Base-by-base conservation (phyloP, 768 basidiomycete genomes). In the Cubamyces lactineus region DNA sequence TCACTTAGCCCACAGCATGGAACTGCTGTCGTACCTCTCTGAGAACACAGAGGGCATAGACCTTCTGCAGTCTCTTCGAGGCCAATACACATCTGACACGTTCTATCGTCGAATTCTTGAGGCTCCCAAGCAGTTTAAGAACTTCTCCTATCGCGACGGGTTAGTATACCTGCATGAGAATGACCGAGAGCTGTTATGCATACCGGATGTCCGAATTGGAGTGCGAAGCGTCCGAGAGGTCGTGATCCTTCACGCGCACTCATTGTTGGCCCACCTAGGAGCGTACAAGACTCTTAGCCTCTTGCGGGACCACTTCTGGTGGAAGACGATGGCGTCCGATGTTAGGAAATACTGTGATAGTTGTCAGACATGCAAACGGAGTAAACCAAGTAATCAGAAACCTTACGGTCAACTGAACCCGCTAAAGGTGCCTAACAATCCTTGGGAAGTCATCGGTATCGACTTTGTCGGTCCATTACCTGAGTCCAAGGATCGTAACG, bases 381-480 rank as follows among this genome's bases (percentile, higher is more conserved):
- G 57, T 17, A 74, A 72, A 51, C 21, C 66, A 0, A 62, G 21
- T 56, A 58, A 49, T 40, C 16, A n/a, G 45, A 46, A 21, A n/a
- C 45, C 7, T n/a, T 3, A 2, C 2, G 45, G 7, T 74, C 9
- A n/a, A n/a, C 61, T 77, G 0, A 73, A 77, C 40, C 43, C 67
- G 1, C 64, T 76, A 5, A 71, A 72, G 0, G 61, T 76, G 0
- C 76, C 74, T 0, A 67, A 51, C 0, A 50, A 61, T 2, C 79
- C 78, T 0, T 79, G 76, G 77, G 71, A 75, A 5, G 70, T 71
- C 0, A 76, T 81, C 0, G 74, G 73, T 0, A 77, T 80, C 24
- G 79, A 80, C 62, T 80, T 80, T 41, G 56, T 80, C 0, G 77
- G 73, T 0, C 74, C 73, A 1, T 61, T 80, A 1, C 78, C 73